Conservation (phyloP, 495 filamentous ascomycete genomes). For the Talaromyces borbonicus region DNA sequence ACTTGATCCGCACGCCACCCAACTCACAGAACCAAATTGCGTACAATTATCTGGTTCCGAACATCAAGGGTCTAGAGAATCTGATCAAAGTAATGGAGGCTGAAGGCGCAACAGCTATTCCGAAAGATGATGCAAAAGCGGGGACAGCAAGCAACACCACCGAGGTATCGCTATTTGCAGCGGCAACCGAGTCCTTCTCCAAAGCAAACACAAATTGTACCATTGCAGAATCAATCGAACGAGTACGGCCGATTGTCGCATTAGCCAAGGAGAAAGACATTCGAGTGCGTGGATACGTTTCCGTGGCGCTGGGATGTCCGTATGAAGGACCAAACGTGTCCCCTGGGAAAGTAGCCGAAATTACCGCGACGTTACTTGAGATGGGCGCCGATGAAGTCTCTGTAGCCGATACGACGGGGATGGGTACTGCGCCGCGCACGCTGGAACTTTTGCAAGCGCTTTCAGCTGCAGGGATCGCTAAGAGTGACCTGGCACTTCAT, state of each 20-base stretch:
- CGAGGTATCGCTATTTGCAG: constrained; percentile 85
- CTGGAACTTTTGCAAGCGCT: constrained; percentile 60
- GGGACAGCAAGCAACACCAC: constrained; percentile 37
- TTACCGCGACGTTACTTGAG: constrained; percentile 72
- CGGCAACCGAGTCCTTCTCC: constrained; percentile 87
- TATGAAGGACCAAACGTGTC: constrained; percentile 82
- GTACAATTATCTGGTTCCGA: constrained; percentile 92
- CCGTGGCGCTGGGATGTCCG: constrained; percentile 87
- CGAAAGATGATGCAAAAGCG: constrained; percentile 25
- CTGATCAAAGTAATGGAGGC: constrained; percentile 35
- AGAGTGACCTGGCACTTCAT: constrained; percentile 78
- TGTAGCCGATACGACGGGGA: constrained; percentile 90
- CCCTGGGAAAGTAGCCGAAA: constrained; percentile 69
- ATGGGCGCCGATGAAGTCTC: constrained; percentile 96
- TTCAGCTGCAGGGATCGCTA: constrained; percentile 63
- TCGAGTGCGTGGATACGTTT: constrained; percentile 85
- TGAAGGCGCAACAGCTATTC: constrained; percentile 30
- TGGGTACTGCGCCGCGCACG: constrained; percentile 83
- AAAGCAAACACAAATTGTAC: constrained; percentile 86
- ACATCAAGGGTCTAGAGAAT: constrained; percentile 65
- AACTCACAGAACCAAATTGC: constrained; percentile 54
- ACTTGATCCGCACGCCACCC: constrained; percentile 54
- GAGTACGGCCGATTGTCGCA: constrained; percentile 65
- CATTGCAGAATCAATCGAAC: constrained; percentile 68
- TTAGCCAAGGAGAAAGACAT: constrained; percentile 61